phyloP scores from a whole-genome alignment of 2,329 filamentous ascomycete genomes.

The Beauveria asiatica region DNA sequence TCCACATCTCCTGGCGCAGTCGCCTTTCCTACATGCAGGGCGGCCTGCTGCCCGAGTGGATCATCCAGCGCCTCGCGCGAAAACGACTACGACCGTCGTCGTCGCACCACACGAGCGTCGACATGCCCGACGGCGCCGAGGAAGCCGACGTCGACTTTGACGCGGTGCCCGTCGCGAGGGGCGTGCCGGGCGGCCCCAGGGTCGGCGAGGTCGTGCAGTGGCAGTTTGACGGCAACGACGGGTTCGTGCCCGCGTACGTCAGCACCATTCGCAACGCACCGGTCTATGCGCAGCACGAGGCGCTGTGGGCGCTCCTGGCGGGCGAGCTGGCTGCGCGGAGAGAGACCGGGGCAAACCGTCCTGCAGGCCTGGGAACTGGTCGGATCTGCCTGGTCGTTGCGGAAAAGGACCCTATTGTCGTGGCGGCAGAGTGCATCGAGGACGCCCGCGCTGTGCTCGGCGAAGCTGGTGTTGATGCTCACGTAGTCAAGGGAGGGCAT shows the following conservation, averaged over 20 bases:
- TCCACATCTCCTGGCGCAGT: slow-evolving; percentile 52
- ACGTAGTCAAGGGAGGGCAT: slow-evolving; percentile 55
- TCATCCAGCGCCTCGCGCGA: slow-evolving; percentile 46
- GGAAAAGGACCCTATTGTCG: slow-evolving; percentile 56
- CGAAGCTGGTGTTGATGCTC: slow-evolving; percentile 45
- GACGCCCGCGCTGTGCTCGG: slow-evolving; percentile 53
- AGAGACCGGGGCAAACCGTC: slow-evolving; percentile 18
- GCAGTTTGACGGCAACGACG: slow-evolving; percentile 58
- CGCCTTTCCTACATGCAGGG: slow-evolving; percentile 51
- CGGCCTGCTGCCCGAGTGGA: slow-evolving; percentile 48
- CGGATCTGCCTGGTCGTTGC: slow-evolving; percentile 60
- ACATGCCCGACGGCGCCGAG: slow-evolving; percentile 33
- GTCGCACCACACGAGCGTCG: slow-evolving; percentile 26
- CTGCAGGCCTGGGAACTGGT: slow-evolving; percentile 29
- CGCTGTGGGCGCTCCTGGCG: slow-evolving; percentile 52
- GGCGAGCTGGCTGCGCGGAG: slow-evolving; percentile 29
- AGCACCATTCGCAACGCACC: slow-evolving; percentile 63
- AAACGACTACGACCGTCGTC: slow-evolving; percentile 36
- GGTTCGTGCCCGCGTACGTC: slow-evolving; percentile 63
- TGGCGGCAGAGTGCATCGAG: slow-evolving; percentile 53
- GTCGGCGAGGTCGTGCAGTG: slow-evolving; percentile 57
- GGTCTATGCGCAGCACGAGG: slow-evolving; percentile 49
- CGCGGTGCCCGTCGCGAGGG: slow-evolving; percentile 42
- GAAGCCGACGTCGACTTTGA: slow-evolving; percentile 32
- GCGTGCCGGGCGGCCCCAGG: slow-evolving; percentile 39